Base-by-base conservation (phyloP, 176 grass and related monocot species). In the Hyparrhenia diplandra region DNA sequence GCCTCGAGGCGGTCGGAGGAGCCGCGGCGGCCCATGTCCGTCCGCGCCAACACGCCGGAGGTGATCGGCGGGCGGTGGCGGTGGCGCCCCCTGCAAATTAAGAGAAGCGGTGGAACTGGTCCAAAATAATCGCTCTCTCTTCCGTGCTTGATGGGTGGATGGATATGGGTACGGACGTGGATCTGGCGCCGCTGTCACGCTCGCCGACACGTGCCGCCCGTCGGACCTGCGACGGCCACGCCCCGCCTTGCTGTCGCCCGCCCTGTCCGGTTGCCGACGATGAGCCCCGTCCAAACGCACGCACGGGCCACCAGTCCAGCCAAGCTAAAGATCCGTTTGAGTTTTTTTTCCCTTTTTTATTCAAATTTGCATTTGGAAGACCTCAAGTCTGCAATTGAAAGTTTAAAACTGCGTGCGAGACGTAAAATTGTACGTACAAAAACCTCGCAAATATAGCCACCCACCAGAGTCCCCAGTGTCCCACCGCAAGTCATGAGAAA, bases 1-100 rank as follows among this genome's bases (percentile, higher is more conserved):
- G 92, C 90, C 68, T 80, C 80, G 81, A 98, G 92, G 84, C 94
- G 91, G 84, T 88, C 88, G 32, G 90, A 47, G 35, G 88, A 81
- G 67, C 92, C 68, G 13, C 90, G 83, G 75, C 82, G 40, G 75
- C 58, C 78, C 88, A 85, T 89, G 7, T 46, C n/a, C n/a, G n/a
- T n/a, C 49, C 45, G 63, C 45, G 3, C 32, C n/a, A n/a, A 1
- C 45, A n/a, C n/a, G 30, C 67, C 58, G 45, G 71, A 61, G 59
- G 13, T 27, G 59, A 29, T 6, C 25, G 58, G 4, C 61, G 21
- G 67, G 68, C 8, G 68, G 36, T 30, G 20, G 42, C 7, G 45
- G 27, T 55, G 43, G 69, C 41, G 43, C 16, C n/a, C n/a, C 29
- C 29, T 35, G 72, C 51, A 35, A 54, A 57, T 74, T 57, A 34